phyloP scores from a whole-genome alignment of 1,284 basidiomycete species.

The Microbotryomycetes sp. region DNA sequence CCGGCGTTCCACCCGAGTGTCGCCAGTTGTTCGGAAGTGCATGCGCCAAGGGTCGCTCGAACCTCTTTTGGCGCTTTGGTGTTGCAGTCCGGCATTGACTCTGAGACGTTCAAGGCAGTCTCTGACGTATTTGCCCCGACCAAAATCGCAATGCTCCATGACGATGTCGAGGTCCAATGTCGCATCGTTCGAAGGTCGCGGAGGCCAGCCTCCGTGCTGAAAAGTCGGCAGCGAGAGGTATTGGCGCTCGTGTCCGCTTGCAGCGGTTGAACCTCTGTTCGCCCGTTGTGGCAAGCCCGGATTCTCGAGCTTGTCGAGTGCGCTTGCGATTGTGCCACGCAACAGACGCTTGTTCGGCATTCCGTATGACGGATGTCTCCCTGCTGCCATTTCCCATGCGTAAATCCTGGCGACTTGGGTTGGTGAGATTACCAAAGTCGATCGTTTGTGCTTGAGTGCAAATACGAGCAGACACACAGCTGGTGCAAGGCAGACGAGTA shows the following conservation, averaged over 20 bases:
- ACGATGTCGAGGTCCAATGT: slow-evolving; percentile 76
- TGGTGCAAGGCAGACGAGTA: not conserved
- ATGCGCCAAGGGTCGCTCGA: not conserved
- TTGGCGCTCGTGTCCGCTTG: slow-evolving; percentile 59
- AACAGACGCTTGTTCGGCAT: not conserved
- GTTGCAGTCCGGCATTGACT: slow-evolving; percentile 30
- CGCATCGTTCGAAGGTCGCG: slow-evolving; percentile 71
- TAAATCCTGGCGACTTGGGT: slow-evolving; percentile 62
- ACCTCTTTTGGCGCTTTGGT: not conserved
- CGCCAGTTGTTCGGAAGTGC: not conserved
- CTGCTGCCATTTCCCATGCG: slow-evolving; percentile 83
- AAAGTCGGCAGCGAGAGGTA: slow-evolving; percentile 54
- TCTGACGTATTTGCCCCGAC: slow-evolving; percentile 63
- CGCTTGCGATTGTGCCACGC: slow-evolving; percentile 1
- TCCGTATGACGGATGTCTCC: slow-evolving; percentile 75
- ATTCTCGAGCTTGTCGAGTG: not conserved
- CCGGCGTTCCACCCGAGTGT: not conserved
- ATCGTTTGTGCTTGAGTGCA: not conserved
- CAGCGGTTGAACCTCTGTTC: slow-evolving; percentile 29
- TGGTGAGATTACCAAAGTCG: not conserved
- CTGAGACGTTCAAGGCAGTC: slow-evolving; percentile 67
- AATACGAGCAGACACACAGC: not conserved
- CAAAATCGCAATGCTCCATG: slow-evolving; percentile 80
- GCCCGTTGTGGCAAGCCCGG: not conserved
- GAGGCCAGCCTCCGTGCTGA: slow-evolving; percentile 49